These are phyloP conservation scores for Mortierella sp. DNA, from an alignment of 371 early-diverging fungal species.

Conservation along the genomic window DNA sequence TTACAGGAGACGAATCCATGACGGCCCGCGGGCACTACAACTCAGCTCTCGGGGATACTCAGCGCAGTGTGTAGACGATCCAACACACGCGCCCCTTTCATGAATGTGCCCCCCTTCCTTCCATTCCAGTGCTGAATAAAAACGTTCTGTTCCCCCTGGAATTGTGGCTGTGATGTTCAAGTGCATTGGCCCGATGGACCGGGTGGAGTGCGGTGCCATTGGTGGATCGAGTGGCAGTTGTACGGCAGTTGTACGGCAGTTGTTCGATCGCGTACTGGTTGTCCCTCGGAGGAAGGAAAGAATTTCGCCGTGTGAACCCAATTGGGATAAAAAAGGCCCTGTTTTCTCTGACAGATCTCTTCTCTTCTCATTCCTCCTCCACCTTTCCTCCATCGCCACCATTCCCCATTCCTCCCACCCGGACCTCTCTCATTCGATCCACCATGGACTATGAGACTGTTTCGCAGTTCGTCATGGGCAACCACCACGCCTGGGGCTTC, in stretches of 20 bases:
- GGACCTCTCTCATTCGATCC: background rate
- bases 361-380: background rate
- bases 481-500: slow-evolving; percentile 20
- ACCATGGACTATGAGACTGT: slow-evolving; percentile 36
- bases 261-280: too few relatives aligned
- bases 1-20: slow-evolving; percentile 12
- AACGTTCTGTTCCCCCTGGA: too few relatives aligned
- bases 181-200: too few relatives aligned
- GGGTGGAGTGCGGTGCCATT: too few relatives aligned
- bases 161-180: too few relatives aligned
- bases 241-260: too few relatives aligned
- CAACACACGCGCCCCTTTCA: background rate
- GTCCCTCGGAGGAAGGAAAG: too few relatives aligned
- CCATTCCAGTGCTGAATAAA: too few relatives aligned
- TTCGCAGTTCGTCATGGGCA: slow-evolving; percentile 24
- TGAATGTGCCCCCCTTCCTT: background rate
- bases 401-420: background rate
- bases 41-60: slow-evolving; percentile 24
- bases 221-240: too few relatives aligned
- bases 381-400: background rate
- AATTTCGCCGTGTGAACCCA: too few relatives aligned
- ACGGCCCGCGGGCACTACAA: slow-evolving; percentile 37
- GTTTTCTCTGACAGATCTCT: background rate
- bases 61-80: slow-evolving; percentile 29
- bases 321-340: background rate